phyloP scores from a whole-genome alignment of 306 rosid genomes.

The Glycine latifolia region DNA sequence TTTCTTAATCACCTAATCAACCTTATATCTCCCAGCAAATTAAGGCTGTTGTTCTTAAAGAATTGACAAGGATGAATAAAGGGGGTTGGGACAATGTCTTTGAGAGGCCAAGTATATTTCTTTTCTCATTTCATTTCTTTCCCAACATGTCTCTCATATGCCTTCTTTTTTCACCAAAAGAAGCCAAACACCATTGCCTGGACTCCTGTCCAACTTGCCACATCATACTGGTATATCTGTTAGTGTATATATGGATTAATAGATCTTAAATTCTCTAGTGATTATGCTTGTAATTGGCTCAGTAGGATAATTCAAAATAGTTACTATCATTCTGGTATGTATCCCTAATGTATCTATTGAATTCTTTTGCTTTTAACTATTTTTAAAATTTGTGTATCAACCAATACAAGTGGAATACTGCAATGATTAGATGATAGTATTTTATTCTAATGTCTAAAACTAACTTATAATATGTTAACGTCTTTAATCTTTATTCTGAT shows the following conservation, averaged over 20 bases:
- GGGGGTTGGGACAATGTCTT: conserved; percentile 71
- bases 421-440: neutral
- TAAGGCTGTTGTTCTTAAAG: conserved; percentile 82
- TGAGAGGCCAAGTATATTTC: conserved; percentile 90
- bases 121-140: conserved; percentile 53
- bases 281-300: conserved; percentile 25
- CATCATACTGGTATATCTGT: conserved; percentile 45
- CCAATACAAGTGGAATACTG: neutral
- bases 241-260: neutral
- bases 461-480: neutral
- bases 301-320: conserved; percentile 23
- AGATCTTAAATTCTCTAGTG: conserved; percentile 26
- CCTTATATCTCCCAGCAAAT: conserved; percentile 32
- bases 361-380: conserved; percentile 3
- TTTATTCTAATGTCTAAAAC: neutral
- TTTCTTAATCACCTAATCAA: too few species aligned
- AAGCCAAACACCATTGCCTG: conserved; percentile 53
- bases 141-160: conserved; percentile 61
- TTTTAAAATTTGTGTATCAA: neutral
- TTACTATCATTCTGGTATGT: neutral
- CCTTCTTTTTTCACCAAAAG: conserved; percentile 62
- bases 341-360: neutral
- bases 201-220: conserved; percentile 53
- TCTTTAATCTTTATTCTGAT: too few species aligned
- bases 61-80: conserved; percentile 83